Conservation (phyloP, 768 basidiomycete genomes). For the Agrocybe pediades region DNA sequence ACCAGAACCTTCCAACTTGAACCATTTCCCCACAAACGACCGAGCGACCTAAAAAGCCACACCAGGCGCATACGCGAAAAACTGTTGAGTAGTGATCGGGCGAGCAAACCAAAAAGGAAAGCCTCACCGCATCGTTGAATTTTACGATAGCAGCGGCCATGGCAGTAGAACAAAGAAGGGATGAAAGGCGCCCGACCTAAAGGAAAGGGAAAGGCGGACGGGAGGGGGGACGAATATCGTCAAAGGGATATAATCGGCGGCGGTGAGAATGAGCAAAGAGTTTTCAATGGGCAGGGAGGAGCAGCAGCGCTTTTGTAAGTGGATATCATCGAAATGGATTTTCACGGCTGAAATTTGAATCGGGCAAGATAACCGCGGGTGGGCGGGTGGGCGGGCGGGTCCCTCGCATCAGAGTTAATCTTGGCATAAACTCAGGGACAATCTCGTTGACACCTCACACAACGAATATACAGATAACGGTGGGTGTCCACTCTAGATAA, state of each 20-base stretch:
- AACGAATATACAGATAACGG: not conserved
- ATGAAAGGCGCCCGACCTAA: not conserved
- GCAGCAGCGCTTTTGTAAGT: conserved; percentile 1
- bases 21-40: conserved; percentile 62
- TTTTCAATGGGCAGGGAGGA: not conserved
- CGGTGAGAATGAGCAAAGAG: not conserved
- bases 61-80: conserved; percentile 1
- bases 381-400: too few species aligned
- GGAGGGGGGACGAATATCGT: not conserved
- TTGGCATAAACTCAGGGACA: not conserved
- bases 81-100: conserved; percentile 1
- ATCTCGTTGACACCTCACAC: not conserved
- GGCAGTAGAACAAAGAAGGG: not conserved
- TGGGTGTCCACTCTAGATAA: not conserved
- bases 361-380: not conserved
- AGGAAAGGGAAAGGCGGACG: not conserved
- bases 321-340: conserved; percentile 3
- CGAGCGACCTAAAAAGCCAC: conserved; percentile 49
- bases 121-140: conserved; percentile 27
- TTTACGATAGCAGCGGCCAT: conserved; percentile 20
- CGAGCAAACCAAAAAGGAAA: conserved; percentile 8
- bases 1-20: conserved; percentile 73
- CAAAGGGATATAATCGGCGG: not conserved
- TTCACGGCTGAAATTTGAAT: not conserved
- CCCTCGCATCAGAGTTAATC: not conserved